phyloP scores from a whole-genome alignment of 2,329 filamentous ascomycete genomes.

The Gnomoniopsis sp. region DNA sequence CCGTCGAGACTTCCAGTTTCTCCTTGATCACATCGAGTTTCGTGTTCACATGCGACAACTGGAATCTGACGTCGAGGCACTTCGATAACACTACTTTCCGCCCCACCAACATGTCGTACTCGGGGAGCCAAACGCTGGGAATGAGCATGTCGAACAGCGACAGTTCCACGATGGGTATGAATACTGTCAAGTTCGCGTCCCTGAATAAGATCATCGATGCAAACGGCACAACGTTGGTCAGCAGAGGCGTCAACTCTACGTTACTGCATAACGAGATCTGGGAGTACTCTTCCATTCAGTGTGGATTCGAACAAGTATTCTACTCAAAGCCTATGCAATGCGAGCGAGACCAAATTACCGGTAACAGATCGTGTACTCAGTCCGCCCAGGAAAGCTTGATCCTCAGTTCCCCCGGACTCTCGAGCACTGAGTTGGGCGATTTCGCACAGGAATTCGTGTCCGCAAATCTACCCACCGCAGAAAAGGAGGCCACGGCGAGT shows the following conservation, averaged over 20 bases:
- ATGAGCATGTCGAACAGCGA: background rate
- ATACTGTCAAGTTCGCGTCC: constrained; percentile 4
- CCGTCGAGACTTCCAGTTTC: constrained; percentile 5
- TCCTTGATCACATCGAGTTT: constrained; percentile 15
- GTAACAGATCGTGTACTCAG: background rate
- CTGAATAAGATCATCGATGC: constrained; percentile 4
- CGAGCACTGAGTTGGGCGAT: constrained; percentile 5
- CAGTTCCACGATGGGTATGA: background rate
- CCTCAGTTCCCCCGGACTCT: background rate
- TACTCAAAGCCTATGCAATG: constrained; percentile 10
- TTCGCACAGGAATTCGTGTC: constrained; percentile 6
- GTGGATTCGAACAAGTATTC: constrained; percentile 14
- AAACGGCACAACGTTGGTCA: background rate
- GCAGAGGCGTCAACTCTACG: background rate
- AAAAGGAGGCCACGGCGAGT: constrained; percentile 1
- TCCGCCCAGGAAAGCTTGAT: background rate
- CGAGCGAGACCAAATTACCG: background rate
- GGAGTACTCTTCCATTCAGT: constrained; percentile 20
- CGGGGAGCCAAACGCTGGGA: constrained; percentile 2
- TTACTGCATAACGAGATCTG: background rate
- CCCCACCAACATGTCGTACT: background rate
- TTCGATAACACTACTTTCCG: background rate
- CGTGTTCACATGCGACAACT: constrained; percentile 15
- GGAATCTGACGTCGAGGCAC: constrained; percentile 8
- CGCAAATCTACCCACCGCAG: background rate